Percentiles rank a stretch among this genome's conserved stretches.
Conservation (phyloP, 1,284 basidiomycete genomes). For the Bjerkandera adusta region DNA sequence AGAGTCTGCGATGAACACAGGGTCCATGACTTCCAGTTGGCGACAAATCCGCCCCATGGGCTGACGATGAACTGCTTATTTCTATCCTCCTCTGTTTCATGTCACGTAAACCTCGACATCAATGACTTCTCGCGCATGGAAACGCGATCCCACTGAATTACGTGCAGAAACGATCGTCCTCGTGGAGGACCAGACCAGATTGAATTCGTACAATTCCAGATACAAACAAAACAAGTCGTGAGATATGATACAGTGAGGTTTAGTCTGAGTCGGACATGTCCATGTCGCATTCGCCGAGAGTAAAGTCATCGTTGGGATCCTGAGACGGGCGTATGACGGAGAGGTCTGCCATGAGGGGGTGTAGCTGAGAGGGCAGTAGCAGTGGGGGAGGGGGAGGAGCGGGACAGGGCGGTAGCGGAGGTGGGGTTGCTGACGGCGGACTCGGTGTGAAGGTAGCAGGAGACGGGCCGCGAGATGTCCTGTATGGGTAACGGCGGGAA, state of each 20-base stretch:
- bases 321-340: background rate
- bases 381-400: conserved; percentile 20
- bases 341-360: background rate
- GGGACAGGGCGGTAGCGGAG: conserved; percentile 19
- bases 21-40: too few relatives aligned
- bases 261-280: conserved; percentile 29
- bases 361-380: conserved; percentile 9
- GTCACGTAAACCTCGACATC: too few relatives aligned
- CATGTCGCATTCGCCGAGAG: conserved; percentile 27
- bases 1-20: too few relatives aligned
- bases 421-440: conserved; percentile 4
- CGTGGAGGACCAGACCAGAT: too few relatives aligned
- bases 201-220: too few relatives aligned
- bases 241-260: background rate
- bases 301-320: background rate
- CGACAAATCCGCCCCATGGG: background rate
- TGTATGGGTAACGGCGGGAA: conserved; percentile 26
- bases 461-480: conserved; percentile 22
- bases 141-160: too few relatives aligned
- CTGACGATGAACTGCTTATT: background rate
- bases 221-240: too few relatives aligned
- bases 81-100: too few relatives aligned
- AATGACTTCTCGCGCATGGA: too few relatives aligned
- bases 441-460: conserved; percentile 7
- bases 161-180: too few relatives aligned